Evolutionary conservation across 371 early-diverging fungal genomes (phyloP), one percentile per base, ranked within the genome.

Genomic region (Batkoa obscura): DNA sequence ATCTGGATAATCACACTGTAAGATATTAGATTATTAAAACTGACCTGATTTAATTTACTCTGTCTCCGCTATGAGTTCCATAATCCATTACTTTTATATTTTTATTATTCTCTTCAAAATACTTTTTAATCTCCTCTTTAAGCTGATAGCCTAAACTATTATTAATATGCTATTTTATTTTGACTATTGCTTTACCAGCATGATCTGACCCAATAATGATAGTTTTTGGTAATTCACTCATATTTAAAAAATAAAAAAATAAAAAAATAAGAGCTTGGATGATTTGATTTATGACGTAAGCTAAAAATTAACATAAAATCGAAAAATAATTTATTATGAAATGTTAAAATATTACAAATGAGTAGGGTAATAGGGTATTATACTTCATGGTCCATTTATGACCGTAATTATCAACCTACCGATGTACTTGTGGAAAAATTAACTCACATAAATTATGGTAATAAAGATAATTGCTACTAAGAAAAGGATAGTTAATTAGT

Each of bases 141-240:
- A 52, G 47, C 15, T 52, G 12, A 23, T 36, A 59, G 0, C 59
- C 58, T 58, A 52, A n/a, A 23, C 3, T 4, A 42, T n/a, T 34
- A 31, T 13, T 50, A 17, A 17, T 23, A 17, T 35, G 32, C 30
- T 34, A 13, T 15, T 2, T 49, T 32, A 31, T 36, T n/a, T 15
- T 38, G 12, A 38, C 31, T n/a, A 38, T n/a, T 6, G 8, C 31
- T 1, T 8, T 58, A 58, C 52, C 59, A 5, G 59, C 59, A 45
- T 59, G 59, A 30, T 59, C 59, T 9, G 59, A 59, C 12, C 53
- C 59, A 45, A 59, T 54, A 35, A 31, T 37, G 23, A 49, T 52
- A 13, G 6, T 8, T 36, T 33, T 36, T 5, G 67, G 49, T 6
- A 34, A 34, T 5, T 43, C 3, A 10, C 15, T 3, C 43, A 43